A percentile compares a stretch with the other conserved stretches of the same genome.
Conservation (phyloP, 75 land plant species). For the Picea sitchensis region DNA sequence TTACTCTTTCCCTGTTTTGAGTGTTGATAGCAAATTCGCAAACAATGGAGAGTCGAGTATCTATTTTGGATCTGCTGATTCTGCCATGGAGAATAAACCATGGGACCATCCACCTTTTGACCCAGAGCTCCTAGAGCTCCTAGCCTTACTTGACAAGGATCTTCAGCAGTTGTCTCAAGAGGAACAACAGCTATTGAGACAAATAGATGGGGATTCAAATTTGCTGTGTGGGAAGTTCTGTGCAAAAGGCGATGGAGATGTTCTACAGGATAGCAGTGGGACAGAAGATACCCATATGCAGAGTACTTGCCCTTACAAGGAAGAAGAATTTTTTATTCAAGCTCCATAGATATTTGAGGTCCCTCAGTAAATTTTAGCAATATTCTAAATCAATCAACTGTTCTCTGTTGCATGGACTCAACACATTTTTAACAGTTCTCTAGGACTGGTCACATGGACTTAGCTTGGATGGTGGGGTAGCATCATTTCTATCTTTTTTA, state of each 20-base stretch:
- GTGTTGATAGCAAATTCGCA: neutral
- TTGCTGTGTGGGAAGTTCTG: neutral
- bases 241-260: neutral
- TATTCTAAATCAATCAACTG: neutral
- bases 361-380: neutral
- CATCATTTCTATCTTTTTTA: no score
- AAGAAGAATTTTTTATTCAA: neutral
- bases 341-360: neutral
- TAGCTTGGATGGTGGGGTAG: no score
- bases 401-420: no score
- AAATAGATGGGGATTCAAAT: neutral
- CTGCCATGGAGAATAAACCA: neutral
- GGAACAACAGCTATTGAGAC: neutral
- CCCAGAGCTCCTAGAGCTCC: neutral
- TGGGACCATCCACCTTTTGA: neutral
- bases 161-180: neutral
- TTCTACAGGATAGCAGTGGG: neutral
- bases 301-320: neutral
- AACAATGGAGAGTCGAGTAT: neutral
- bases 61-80: neutral
- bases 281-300: neutral
- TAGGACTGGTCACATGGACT: no score
- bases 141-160: conserved; percentile 3
- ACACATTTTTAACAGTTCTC: no score
- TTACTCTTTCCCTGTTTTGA: neutral